A percentile compares a stretch with the other conserved stretches of the same genome.
phyloP scores from a whole-genome alignment of 495 filamentous ascomycete genomes.

The Opeltia flavorubescens region DNA sequence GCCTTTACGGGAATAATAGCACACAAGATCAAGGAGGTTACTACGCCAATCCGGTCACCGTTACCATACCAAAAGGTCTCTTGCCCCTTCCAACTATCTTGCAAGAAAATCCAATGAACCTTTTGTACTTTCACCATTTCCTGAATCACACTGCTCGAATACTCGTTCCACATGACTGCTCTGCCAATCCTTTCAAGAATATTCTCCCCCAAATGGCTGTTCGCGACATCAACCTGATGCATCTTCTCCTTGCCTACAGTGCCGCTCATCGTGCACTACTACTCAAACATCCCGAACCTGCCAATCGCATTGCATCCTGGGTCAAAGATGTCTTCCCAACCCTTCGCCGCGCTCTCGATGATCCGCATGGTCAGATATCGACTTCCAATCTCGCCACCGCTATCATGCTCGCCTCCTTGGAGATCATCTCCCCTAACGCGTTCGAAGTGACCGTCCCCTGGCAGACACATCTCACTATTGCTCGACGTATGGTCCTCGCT shows the following conservation, averaged over 20 bases:
- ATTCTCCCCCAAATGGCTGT: conserved; percentile 63
- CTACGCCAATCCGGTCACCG: conserved; percentile 52
- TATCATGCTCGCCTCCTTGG: conserved; percentile 74
- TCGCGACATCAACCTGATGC: conserved; percentile 51
- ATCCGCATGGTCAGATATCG: conserved; percentile 43
- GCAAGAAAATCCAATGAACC: conserved; percentile 62
- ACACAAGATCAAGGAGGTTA: conserved; percentile 45
- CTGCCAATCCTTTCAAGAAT: conserved; percentile 57
- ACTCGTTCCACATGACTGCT: conserved; percentile 62
- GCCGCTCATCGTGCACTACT: conserved; percentile 72
- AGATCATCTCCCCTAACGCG: conserved; percentile 73
- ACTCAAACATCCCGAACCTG: conserved; percentile 58
- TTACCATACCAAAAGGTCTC: conserved; percentile 51
- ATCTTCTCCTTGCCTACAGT: conserved; percentile 67
- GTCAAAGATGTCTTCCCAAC: conserved; percentile 67
- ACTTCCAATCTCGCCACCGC: conserved; percentile 69
- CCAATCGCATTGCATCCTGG: conserved; percentile 63
- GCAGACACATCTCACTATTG: conserved; percentile 65
- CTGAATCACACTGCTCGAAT: conserved; percentile 64
- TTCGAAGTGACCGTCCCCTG: conserved; percentile 62
- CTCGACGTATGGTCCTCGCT: conserved; percentile 59
- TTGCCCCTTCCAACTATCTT: conserved; percentile 55
- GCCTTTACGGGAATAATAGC: conserved; percentile 30
- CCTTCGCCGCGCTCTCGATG: conserved; percentile 51
- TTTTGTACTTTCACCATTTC: conserved; percentile 68